Percentiles rank a stretch among this genome's conserved stretches.
Conservation (phyloP, 495 filamentous ascomycete genomes). For the Hyaloscypha finlandica region DNA sequence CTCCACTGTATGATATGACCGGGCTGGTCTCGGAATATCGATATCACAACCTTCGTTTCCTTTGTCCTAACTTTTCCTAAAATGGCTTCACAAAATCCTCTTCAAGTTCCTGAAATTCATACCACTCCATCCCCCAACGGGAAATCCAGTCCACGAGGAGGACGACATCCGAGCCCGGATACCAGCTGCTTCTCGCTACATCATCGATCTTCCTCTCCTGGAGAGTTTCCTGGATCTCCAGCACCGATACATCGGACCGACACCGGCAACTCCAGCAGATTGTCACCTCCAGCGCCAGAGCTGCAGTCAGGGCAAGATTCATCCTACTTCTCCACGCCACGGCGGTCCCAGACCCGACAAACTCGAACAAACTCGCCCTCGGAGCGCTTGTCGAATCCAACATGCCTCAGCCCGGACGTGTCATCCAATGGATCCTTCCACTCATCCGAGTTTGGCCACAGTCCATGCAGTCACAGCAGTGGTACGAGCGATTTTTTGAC, state of each 20-base stretch:
- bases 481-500: slow-evolving; percentile 3
- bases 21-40: neutral
- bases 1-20: neutral
- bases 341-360: neutral
- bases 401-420: neutral
- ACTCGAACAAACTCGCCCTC: slow-evolving; percentile 9
- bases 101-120: neutral
- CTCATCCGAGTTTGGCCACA: neutral
- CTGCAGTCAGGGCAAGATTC: neutral
- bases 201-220: neutral
- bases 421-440: slow-evolving; percentile 11
- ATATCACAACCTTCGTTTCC: neutral
- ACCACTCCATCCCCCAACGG: neutral
- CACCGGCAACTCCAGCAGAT: neutral
- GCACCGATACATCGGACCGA: neutral
- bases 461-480: slow-evolving; percentile 15
- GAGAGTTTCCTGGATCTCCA: neutral
- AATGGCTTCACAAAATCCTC: neutral
- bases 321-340: too few relatives aligned
- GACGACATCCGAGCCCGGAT: neutral
- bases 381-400: slow-evolving; percentile 11
- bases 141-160: neutral
- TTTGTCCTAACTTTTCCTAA: neutral
- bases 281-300: neutral
- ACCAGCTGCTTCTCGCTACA: neutral